phyloP scores from a whole-genome alignment of 108 stramenopile genomes.

The Mayamaea pseudoterrestris region DNA sequence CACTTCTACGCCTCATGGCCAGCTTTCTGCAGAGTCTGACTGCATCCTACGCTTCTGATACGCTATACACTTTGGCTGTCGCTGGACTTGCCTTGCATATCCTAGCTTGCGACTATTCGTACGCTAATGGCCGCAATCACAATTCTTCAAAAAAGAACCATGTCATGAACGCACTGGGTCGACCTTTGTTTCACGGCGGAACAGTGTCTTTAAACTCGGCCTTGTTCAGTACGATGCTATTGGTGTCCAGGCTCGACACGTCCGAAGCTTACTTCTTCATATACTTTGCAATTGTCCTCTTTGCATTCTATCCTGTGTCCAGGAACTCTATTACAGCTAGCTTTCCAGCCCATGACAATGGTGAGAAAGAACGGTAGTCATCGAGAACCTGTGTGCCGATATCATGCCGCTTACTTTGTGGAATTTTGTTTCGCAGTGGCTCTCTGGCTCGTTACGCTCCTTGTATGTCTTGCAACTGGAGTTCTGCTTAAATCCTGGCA shows the following conservation, averaged over 20 bases:
- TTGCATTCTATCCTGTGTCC: slow-evolving; percentile 58
- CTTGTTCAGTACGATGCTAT: slow-evolving; percentile 54
- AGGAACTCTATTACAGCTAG: slow-evolving; percentile 28
- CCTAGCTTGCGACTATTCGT: slow-evolving; percentile 54
- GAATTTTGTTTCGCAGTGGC: slow-evolving; percentile 3
- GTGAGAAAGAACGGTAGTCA: slow-evolving; percentile 8
- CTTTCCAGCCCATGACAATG: slow-evolving; percentile 14
- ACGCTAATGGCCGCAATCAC: slow-evolving; percentile 38
- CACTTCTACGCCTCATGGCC: slow-evolving; percentile 34
- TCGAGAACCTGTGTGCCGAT: not conserved
- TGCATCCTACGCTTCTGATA: slow-evolving; percentile 66
- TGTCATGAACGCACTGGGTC: not conserved
- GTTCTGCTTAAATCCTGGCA: too few species aligned
- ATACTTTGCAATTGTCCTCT: slow-evolving; percentile 38
- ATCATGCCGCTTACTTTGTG: not conserved
- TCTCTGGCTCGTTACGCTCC: slow-evolving; percentile 12
- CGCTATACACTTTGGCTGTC: slow-evolving; percentile 55
- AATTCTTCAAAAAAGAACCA: slow-evolving; percentile 1
- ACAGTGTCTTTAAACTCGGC: slow-evolving; percentile 57
- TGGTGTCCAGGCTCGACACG: slow-evolving; percentile 50
- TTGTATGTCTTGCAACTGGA: too few species aligned
- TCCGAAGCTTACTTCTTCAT: slow-evolving; percentile 35
- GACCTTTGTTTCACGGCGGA: slow-evolving; percentile 57
- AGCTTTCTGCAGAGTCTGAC: slow-evolving; percentile 49
- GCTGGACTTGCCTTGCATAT: slow-evolving; percentile 43